phyloP scores from a whole-genome alignment of 805 yeast genomes.

The Cyberlindnera petersonii region DNA sequence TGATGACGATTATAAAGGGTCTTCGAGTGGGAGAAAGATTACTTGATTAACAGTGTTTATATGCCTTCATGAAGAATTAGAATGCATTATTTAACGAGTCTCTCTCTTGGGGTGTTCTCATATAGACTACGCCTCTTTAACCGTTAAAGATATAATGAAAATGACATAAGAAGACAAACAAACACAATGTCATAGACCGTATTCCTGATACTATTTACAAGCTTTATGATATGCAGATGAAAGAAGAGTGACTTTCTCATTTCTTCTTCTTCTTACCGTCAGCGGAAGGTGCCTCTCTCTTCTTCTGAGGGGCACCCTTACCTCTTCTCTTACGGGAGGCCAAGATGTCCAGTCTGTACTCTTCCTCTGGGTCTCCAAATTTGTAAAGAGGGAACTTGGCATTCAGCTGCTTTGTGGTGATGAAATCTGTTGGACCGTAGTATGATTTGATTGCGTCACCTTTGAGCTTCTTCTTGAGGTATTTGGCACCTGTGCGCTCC shows the following conservation, averaged over 20 bases:
- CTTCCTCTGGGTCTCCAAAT: slow-evolving; percentile 65
- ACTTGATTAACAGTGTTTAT: slow-evolving; percentile 1
- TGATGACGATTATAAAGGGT: slow-evolving; percentile 7
- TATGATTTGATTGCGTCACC: slow-evolving; percentile 70
- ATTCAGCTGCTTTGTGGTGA: slow-evolving; percentile 58
- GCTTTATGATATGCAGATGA: slow-evolving; percentile 1
- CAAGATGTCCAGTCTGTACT: slow-evolving; percentile 48
- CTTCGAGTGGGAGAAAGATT: slow-evolving; percentile 7
- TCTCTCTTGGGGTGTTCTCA: too few relatives aligned
- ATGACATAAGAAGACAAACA: not conserved
- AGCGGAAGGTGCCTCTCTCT: slow-evolving; percentile 40
- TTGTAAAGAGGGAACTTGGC: slow-evolving; percentile 44
- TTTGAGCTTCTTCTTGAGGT: slow-evolving; percentile 59
- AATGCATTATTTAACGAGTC: too few relatives aligned
- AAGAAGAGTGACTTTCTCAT: slow-evolving; percentile 5
- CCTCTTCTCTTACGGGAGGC: slow-evolving; percentile 70
- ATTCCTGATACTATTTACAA: slow-evolving; percentile 6
- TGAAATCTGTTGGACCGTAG: slow-evolving; percentile 71
- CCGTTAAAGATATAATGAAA: too few relatives aligned
- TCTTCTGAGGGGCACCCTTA: slow-evolving; percentile 83
- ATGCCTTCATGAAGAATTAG: too few relatives aligned
- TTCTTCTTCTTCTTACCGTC: slow-evolving; percentile 39
- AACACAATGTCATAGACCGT: slow-evolving; percentile 3
- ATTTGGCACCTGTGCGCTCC: slow-evolving; percentile 68
- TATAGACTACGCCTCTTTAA: too few relatives aligned